Evolutionary conservation across 352 stramenopile genomes (phyloP), one percentile per base, ranked within the genome.

Genomic region (Pythium plurisporium): DNA sequence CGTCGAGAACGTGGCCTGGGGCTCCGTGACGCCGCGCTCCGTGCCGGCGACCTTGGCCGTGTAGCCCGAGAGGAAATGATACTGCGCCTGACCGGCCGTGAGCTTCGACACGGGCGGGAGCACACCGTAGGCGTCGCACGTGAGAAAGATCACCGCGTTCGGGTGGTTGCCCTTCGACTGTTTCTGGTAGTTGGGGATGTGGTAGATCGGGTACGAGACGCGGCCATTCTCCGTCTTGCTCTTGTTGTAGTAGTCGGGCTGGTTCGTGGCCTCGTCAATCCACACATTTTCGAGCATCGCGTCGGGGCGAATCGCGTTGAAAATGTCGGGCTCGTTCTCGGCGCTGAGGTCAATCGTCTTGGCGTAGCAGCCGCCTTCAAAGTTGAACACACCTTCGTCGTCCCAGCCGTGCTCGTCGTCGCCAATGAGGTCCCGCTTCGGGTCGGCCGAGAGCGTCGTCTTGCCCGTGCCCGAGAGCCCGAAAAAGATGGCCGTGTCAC

Each of bases 341-440:
- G 91, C 79, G 37, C 65, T 82, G 38, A 98, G 74, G 63, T 98
- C 92, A 66, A 98, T 97, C 17, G 91, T 98, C 84, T 98, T 98
- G 62, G 95, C 95, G 73, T 98, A 98, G 78, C 95, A 98, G 31
- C 95, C 95, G 59, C 95, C 95, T 71, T 98, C 95, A 79, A 99
- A 98, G 80, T 99, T 98, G 76, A 98, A 99, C 55, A 99, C 83
- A 55, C 95, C 94, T 49, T 89, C 65, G 43, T 79, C 59, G 61
- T 82, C 73, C 73, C 73, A 82, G 55, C 70, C 73, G 55, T 82
- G 73, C 57, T 82, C 73, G 65, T 99, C 95, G 65, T 98, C 95
- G 49, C 95, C 95, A 63, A 99, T 98, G 46, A 99, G 80, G 55
- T 87, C 75, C 33, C 86, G 80, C 64, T 86, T 88, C 5, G 87